phyloP scores from a whole-genome alignment of 805 yeast species.

The Citeromyces matritensis region DNA sequence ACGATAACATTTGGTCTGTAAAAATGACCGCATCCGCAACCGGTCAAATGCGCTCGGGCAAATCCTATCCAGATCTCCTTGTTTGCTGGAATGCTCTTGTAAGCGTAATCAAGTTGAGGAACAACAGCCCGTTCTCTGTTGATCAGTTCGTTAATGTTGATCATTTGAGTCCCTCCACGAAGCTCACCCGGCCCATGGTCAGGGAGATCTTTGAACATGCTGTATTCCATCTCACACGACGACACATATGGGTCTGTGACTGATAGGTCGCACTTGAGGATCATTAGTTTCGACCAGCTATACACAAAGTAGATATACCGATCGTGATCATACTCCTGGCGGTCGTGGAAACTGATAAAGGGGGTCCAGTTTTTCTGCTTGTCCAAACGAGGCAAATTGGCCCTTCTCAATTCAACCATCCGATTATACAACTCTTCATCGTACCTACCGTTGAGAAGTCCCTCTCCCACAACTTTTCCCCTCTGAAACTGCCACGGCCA shows the following conservation, averaged over 20 bases:
- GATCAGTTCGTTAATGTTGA: slow-evolving; percentile 1
- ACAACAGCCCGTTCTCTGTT: not conserved
- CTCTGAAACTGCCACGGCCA: slow-evolving; percentile 5
- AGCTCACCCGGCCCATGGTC: slow-evolving; percentile 1
- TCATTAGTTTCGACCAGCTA: slow-evolving; percentile 5
- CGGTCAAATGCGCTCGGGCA: slow-evolving; percentile 20
- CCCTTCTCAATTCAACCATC: slow-evolving; percentile 3
- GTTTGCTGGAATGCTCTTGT: slow-evolving; percentile 5
- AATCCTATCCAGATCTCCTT: slow-evolving; percentile 19
- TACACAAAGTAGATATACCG: slow-evolving; percentile 5
- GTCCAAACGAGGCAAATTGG: slow-evolving; percentile 2
- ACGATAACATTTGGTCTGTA: slow-evolving; percentile 22
- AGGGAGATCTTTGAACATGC: not conserved
- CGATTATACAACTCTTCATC: no score
- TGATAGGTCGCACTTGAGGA: slow-evolving; percentile 6
- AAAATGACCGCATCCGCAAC: slow-evolving; percentile 23
- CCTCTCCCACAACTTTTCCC: not conserved
- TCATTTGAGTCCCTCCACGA: slow-evolving; percentile 6
- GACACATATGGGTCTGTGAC: not conserved
- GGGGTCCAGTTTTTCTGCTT: slow-evolving; percentile 13
- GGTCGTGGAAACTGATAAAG: slow-evolving; percentile 6
- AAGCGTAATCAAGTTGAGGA: slow-evolving; percentile 3
- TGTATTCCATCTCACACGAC: slow-evolving; percentile 4
- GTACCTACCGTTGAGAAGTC: no score
- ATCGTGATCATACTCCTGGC: slow-evolving; percentile 1